Base-by-base conservation (phyloP, 805 yeast species). In the Monosporozyma siamensis region DNA sequence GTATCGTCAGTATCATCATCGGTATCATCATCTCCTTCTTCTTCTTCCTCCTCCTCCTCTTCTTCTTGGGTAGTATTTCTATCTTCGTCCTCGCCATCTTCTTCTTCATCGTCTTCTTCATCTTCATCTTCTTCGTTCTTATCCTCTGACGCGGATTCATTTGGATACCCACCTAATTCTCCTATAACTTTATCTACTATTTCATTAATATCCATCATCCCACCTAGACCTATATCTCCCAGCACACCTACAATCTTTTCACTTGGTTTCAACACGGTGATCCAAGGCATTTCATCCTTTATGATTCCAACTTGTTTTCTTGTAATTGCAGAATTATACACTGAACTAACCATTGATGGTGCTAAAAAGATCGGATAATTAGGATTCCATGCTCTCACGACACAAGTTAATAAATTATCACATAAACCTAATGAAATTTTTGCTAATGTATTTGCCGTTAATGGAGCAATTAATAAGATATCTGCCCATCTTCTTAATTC, bases 181-280 rank as follows among this genome's bases (percentile, higher is more conserved):
- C 79, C 70, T 17, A 84, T 94, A 39, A 86, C 72, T 53, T 79
- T 78, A 58, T 88, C 94, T 15, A 88, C 95, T 53, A 92, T 82
- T 60, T 89, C 97, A 59, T 86, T 83, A 78, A 94, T 87, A 54
- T 92, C 97, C 81, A 89, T 82, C 97, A 92, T 92, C 42, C 98
- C 97, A 39, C 98, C 97, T 87, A 92, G 83, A n/a, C 97, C 97
- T 44, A 92, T 88, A 54, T 90, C 97, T 47, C 98, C 97, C 66
- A 89, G 87, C 34, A 86, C 75, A 44, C 95, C 87, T 56, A 83
- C 78, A 5, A 90, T 95, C 63, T 90, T 90, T 62, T 90, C 98
- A 20, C 88, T 87, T 0, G 98, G 98, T 59, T 81, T 82, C 57
- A 92, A 71, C n/a, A 90, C 78, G 50, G 87, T 95, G 48, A 90